phyloP scores from a whole-genome alignment of 176 grass and related monocot species.

The Poa pratensis region DNA sequence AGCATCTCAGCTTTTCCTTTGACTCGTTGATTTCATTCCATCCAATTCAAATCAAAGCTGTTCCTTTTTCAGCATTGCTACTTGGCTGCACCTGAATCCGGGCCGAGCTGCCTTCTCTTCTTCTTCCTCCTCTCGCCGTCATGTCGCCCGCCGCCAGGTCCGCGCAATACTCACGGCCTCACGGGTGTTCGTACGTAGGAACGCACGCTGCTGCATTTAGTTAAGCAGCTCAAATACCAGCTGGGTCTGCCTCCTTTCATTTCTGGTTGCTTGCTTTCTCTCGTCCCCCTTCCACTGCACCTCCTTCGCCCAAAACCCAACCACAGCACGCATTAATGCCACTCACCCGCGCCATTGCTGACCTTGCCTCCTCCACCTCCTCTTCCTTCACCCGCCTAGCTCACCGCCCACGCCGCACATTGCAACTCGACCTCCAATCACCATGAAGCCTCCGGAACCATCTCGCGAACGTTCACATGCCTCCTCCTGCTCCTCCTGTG shows the following conservation, averaged over 20 bases:
- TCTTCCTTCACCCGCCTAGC: background rate
- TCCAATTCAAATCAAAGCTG: background rate
- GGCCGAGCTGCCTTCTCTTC: background rate
- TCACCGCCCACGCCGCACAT: background rate
- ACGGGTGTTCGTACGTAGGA: background rate
- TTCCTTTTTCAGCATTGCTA: background rate
- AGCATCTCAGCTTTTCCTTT: background rate
- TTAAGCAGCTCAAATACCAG: background rate
- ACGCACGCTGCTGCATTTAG: conserved; percentile 6
- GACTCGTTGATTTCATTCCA: background rate
- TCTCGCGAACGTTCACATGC: background rate
- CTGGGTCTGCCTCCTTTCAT: background rate
- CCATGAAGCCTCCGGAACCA: conserved; percentile 34
- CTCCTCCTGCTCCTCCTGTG: background rate
- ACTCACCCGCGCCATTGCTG: conserved; percentile 21
- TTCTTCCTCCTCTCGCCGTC: background rate
- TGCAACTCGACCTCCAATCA: background rate
- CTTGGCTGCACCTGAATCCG: background rate
- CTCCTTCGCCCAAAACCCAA: background rate
- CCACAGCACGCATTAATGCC: background rate
- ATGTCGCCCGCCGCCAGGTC: background rate
- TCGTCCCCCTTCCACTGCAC: background rate
- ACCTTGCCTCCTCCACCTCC: background rate
- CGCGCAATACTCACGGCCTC: background rate
- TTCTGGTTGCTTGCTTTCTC: background rate